Evolutionary conservation across 2,329 filamentous ascomycete genomes (phyloP), one percentile per base, ranked within the genome.

Genomic region (Pseudogymnoascus sp.): DNA sequence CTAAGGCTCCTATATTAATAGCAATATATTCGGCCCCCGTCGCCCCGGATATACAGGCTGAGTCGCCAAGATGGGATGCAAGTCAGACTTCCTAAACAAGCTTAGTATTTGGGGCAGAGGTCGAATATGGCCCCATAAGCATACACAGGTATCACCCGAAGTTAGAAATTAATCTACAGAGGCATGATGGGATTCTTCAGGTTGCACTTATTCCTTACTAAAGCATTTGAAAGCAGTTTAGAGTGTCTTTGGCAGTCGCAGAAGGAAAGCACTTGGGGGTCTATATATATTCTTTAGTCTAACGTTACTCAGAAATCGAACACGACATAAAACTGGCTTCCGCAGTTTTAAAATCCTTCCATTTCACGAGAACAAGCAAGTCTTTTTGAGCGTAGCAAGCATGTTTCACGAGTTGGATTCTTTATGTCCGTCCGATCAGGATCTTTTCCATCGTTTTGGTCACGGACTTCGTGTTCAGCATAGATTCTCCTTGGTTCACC

Each of bases 401-500:
- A 50, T 50, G 44, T 71, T 72, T 53, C 62, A 67, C 60, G 67
- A 67, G 16, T 66, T 70, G 21, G 66, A 70, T n/a, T 67, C 64
- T 37, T 67, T 73, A 37, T 67, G 67, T 64, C 60, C 59, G 7
- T 64, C 66, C 62, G 70, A 73, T 63, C 68, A 65, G 44, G 46
- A 53, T 14, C 67, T 70, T 62, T 71, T 72, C 64, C 67, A 69
- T 50, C 62, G 69, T 34, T 73, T 73, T 60, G 69, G 72, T 23
- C 67, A 67, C 59, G 73, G 74, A 4, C 65, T 70, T 18, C 66
- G 68, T 11, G 61, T 67, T 28, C 23, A 67, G 5, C 66, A 69
- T 46, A 75, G 75, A 14, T 79, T 78, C 66, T 65, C 70, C 12
- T 64, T 72, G 28, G 67, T 73, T 44, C 70, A 73, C 50, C 62